A percentile compares a stretch with the other conserved stretches of the same genome.
These are phyloP conservation scores for Trypanosoma brucei DNA, from an alignment of 208 protist species.

Conservation along the genomic window DNA sequence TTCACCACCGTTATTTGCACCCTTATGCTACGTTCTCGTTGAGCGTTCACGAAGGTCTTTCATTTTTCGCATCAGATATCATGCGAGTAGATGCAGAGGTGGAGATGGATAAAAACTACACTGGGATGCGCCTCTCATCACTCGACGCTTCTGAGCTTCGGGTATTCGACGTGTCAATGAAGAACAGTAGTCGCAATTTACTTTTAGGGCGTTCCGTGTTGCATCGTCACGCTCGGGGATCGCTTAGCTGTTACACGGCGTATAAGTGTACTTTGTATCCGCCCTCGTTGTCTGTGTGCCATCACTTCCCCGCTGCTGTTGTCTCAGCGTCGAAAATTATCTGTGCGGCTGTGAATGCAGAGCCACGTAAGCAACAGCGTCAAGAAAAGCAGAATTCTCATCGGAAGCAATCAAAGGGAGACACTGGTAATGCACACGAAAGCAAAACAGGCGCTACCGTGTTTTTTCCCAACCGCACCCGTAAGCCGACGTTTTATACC, in stretches of 20 bases:
- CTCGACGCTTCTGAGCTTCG: conserved; percentile 55
- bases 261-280: conserved; percentile 79
- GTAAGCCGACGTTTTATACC: conserved; percentile 37
- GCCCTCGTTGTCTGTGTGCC: conserved; percentile 44
- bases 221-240: conserved; percentile 51
- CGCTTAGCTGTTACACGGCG: conserved; percentile 53
- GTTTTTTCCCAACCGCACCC: conserved; percentile 7
- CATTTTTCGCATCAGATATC: conserved; percentile 37
- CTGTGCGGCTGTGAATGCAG: background rate
- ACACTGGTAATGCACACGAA: background rate
- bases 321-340: conserved; percentile 44
- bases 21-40: conserved; percentile 63
- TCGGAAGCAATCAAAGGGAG: too few relatives aligned
- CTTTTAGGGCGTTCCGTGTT: conserved; percentile 58
- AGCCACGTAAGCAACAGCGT: background rate
- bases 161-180: conserved; percentile 78
- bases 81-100: conserved; percentile 61
- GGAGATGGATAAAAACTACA: conserved; percentile 47
- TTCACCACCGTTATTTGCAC: conserved; percentile 77
- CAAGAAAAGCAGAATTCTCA: background rate
- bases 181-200: conserved; percentile 65
- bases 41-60: conserved; percentile 31
- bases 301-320: conserved; percentile 52
- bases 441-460: background rate
- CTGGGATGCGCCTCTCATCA: conserved; percentile 64